These are phyloP conservation scores for Medicago lupulina DNA, from an alignment of 306 rosid genomes.

Conservation along the genomic window DNA sequence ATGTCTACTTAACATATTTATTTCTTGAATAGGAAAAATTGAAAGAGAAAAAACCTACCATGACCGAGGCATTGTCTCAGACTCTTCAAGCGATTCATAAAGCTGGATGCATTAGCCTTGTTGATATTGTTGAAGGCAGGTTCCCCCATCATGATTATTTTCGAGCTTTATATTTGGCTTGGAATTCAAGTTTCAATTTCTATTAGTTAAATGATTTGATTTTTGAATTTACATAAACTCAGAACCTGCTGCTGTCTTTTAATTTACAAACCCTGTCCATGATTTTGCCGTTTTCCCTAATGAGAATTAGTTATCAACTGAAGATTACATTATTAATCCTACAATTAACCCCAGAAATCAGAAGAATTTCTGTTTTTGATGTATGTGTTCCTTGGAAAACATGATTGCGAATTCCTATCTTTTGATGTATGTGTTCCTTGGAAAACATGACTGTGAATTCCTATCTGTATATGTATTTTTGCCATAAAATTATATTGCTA, in stretches of 20 bases:
- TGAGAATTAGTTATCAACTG: constrained; percentile 12
- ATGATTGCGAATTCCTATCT: too few species aligned
- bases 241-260: constrained; percentile 5
- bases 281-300: constrained; percentile 8
- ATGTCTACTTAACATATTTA: constrained; percentile 36
- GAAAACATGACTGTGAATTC: constrained; percentile 13
- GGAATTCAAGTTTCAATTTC: constrained; percentile 26
- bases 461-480: background rate
- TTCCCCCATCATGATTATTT: constrained; percentile 20
- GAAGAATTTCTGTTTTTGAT: background rate
- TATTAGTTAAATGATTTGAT: constrained; percentile 20
- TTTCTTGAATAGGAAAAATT: constrained; percentile 78
- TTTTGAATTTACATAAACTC: constrained; percentile 22
- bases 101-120: constrained; percentile 89
- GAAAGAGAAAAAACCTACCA: constrained; percentile 93
- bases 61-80: constrained; percentile 73
- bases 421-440: too few species aligned
- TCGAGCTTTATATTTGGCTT: constrained; percentile 6
- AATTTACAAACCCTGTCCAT: background rate
- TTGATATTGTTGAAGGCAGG: constrained; percentile 90
- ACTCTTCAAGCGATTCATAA: constrained; percentile 92
- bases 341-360: background rate
- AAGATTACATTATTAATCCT: constrained; percentile 7
- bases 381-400: too few species aligned
- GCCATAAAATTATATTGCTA: background rate